Base-by-base conservation (phyloP, 345 rosid genomes). In the Syzygium aqueum region DNA sequence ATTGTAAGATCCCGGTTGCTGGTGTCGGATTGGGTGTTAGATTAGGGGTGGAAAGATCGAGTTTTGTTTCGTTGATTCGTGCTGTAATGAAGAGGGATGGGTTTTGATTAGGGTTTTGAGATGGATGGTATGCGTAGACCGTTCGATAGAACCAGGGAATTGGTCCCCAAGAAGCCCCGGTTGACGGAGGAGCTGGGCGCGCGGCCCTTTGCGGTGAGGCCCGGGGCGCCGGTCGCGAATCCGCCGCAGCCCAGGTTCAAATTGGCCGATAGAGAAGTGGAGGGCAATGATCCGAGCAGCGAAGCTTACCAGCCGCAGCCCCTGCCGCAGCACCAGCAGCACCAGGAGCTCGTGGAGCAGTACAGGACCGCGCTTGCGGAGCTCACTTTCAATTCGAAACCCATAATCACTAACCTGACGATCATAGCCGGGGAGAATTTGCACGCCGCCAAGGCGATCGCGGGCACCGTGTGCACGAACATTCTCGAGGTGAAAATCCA, bases 331-430 rank as follows among this genome's bases (percentile, higher is more conserved):
- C 93, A 90, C 51, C 97, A 93, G 88, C 97, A 91, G 88, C 95
- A 95, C 88, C 93, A 92, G 90, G 99, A 98, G 96, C 96, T 98
- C 23, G 94, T 98, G 90, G 95, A 92, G 83, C 98, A 96, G 93
- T 98, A 96, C 90, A 94, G 92, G 92, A 91, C 95, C 10, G 99
- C 99, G 14, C 88, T 98, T 2, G 91, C 98, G 5, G 99, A 98
- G 95, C 95, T 98, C 87, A 96, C 98, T 22, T 95, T 98, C 90
- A 98, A 98, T 90, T 98, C 99, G 14, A 98, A 98, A 90, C 99
- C 99, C 33, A 98, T 98, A 63, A 98, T 98, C 37, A 96, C 99
- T 59, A 98, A 96, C 87, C 93, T 98, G 90, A 98, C 98, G 5
- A 96, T 98, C 87, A 98, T 98, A 52, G 99, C 99, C 4, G 99